phyloP scores from a whole-genome alignment of 2,329 filamentous ascomycete species.

The Drechslera avenae region DNA sequence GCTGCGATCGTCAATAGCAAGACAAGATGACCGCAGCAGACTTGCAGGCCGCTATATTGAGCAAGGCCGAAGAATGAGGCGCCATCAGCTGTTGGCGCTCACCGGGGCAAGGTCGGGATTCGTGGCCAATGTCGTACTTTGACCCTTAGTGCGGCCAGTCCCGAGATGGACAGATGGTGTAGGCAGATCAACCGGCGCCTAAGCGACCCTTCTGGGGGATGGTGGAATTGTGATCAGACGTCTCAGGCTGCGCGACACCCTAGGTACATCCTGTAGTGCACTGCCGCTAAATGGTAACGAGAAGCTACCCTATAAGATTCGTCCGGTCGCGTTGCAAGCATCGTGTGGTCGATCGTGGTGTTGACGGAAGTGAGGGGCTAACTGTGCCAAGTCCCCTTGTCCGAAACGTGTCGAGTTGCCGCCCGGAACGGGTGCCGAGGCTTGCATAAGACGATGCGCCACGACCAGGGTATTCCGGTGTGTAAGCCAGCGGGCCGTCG shows the following conservation, averaged over 20 bases:
- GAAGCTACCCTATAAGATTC: conserved; percentile 8
- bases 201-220: conserved; percentile 35
- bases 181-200: conserved; percentile 47
- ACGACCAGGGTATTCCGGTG: conserved; percentile 40
- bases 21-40: conserved; percentile 23
- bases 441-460: conserved; percentile 41
- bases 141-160: conserved; percentile 41
- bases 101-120: conserved; percentile 26
- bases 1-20: conserved; percentile 2
- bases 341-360: conserved; percentile 17
- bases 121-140: conserved; percentile 34
- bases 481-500: conserved; percentile 45
- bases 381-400: conserved; percentile 36
- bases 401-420: conserved; percentile 44
- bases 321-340: conserved; percentile 21
- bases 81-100: conserved; percentile 20
- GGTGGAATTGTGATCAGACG: conserved; percentile 36
- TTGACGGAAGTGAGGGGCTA: conserved; percentile 20
- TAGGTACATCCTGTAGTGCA: background rate
- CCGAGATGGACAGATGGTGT: conserved; percentile 39
- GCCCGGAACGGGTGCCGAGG: conserved; percentile 45
- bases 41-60: conserved; percentile 28
- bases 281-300: conserved; percentile 1
- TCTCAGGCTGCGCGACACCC: conserved; percentile 19
- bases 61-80: conserved; percentile 34